These are phyloP conservation scores for Butyriboletus loyo DNA, from an alignment of 768 basidiomycete species.

Conservation along the genomic window DNA sequence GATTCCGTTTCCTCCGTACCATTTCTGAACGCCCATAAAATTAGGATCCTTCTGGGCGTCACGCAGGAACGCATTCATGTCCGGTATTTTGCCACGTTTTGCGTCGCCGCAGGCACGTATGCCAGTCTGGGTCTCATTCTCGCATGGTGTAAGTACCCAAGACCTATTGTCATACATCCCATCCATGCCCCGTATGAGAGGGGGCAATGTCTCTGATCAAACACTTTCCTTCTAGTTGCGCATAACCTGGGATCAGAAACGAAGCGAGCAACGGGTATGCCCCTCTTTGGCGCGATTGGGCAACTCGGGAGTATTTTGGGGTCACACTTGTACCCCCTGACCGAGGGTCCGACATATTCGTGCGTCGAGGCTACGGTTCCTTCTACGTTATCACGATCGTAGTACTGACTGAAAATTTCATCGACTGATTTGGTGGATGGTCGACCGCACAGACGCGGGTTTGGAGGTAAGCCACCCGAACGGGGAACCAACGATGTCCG, in stretches of 20 bases:
- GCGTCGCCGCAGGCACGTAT: constrained; percentile 45
- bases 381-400: neutral
- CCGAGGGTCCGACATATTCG: constrained; percentile 40
- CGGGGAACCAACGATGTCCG: neutral
- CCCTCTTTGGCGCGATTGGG: constrained; percentile 42
- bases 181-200: neutral
- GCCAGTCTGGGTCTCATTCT: constrained; percentile 43
- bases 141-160: constrained; percentile 43
- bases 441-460: constrained; percentile 11
- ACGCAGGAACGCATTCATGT: constrained; percentile 30
- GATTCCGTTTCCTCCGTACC: neutral
- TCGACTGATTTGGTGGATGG: neutral
- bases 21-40: neutral
- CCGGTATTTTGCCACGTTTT: constrained; percentile 47
- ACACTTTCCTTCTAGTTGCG: constrained; percentile 27
- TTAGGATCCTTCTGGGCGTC: constrained; percentile 35
- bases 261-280: constrained; percentile 42
- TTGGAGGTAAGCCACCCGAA: constrained; percentile 10
- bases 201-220: neutral
- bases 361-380: constrained; percentile 9
- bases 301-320: constrained; percentile 41
- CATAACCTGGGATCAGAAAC: constrained; percentile 45
- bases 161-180: neutral
- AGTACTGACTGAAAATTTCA: neutral
- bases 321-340: constrained; percentile 41